Percentiles rank a stretch among this genome's conserved stretches.
Conservation (phyloP, 2,329 filamentous ascomycete species). For the Amauroascus niger region DNA sequence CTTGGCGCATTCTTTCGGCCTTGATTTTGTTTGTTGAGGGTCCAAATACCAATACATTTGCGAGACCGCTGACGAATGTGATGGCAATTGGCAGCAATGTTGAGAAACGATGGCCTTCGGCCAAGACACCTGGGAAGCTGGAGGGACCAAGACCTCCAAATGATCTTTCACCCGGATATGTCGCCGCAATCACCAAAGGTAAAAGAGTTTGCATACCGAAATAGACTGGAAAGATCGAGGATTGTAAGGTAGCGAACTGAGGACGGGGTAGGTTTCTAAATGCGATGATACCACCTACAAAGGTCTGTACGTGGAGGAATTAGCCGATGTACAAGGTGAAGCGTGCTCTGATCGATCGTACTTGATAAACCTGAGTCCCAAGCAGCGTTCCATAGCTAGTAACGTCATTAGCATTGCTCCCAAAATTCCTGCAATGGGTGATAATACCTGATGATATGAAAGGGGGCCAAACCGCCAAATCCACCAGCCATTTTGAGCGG, state of each 20-base stretch:
- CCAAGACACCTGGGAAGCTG: slow-evolving; percentile 49
- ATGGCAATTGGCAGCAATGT: slow-evolving; percentile 60
- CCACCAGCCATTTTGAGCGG: slow-evolving; percentile 9
- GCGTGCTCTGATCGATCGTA: slow-evolving; percentile 28
- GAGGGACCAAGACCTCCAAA: slow-evolving; percentile 29
- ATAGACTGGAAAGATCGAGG: slow-evolving; percentile 68
- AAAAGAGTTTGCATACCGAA: slow-evolving; percentile 73
- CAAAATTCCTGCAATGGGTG: background rate
- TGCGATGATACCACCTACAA: slow-evolving; percentile 62
- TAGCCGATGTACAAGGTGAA: slow-evolving; percentile 2
- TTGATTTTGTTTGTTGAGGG: slow-evolving; percentile 68
- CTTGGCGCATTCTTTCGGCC: slow-evolving; percentile 66
- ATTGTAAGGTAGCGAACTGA: slow-evolving; percentile 72
- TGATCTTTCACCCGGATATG: slow-evolving; percentile 58
- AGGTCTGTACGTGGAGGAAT: slow-evolving; percentile 48
- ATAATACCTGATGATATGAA: slow-evolving; percentile 19
- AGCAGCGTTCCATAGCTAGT: slow-evolving; percentile 75
- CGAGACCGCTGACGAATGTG: slow-evolving; percentile 59
- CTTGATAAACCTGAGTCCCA: slow-evolving; percentile 79
- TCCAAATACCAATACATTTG: slow-evolving; percentile 62
- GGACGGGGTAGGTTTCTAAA: slow-evolving; percentile 67
- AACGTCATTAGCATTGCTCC: background rate
- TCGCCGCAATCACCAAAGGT: slow-evolving; percentile 64
- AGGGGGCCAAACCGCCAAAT: slow-evolving; percentile 13
- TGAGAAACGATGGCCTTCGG: slow-evolving; percentile 50